Evolutionary conservation across 2,329 filamentous ascomycete genomes (phyloP), one percentile per base, ranked within the genome.

Genomic region (Fonsecaea nubica): DNA sequence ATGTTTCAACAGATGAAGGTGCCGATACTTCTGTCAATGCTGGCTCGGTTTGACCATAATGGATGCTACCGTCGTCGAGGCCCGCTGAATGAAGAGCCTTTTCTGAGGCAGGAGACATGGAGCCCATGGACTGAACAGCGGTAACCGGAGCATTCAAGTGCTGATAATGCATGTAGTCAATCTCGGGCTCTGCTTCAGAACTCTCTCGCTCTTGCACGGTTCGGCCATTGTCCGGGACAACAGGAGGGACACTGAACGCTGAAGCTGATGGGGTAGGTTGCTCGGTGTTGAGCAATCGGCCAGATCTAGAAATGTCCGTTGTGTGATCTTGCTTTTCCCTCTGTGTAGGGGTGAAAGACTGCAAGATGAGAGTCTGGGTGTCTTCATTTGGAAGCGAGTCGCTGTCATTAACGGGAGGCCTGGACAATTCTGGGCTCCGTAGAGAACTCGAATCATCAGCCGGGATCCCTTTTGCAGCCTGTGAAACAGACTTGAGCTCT

Each of bases 91-190:
- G n/a, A 32, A 32, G 30, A 32, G 3, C 30, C 30, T 6, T 32
- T 32, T 32, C 3, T 32, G 30, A 32, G 30, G 4, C 30, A 21
- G 42, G 42, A 21, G 42, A 48, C 42, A 18, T 21, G 3, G 42
- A 48, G 2, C 21, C 42, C 38, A 59, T 59, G 15, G 57, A 40
- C 32, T 59, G 57, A 13, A 59, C 45, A 4, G 57, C 57, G 21
- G 57, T 59, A 13, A 59, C 38, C 9, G 57, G 57, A 15, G 38
- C 57, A 45, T 59, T 35, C 36, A 59, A 36, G 8, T 58, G 32
- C 33, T 25, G 21, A 35, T 40, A 40, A 13, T 40, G 36, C 36
- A 40, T 40, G 12, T 40, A 40, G 36, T 32, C 30, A 32, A 6
- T 32, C 0, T 32, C 30, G 6, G 30, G 30, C 30, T 32, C 30